These are phyloP conservation scores for Syncephalastrum racemosum DNA, from an alignment of 371 early-diverging fungal species.

Conservation along the genomic window DNA sequence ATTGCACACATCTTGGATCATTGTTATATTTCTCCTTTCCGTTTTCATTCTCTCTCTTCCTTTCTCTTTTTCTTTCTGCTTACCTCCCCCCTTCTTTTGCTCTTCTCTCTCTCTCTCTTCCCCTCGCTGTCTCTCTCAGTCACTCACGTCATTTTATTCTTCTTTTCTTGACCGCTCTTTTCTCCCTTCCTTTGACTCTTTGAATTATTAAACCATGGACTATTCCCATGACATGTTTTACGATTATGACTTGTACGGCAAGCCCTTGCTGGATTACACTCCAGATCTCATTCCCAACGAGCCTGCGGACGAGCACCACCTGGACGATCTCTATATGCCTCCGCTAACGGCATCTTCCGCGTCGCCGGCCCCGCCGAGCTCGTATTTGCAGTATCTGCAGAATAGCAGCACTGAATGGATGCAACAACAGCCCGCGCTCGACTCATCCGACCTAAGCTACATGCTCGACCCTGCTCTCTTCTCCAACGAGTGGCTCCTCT, in stretches of 20 bases:
- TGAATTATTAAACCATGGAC: too few relatives aligned
- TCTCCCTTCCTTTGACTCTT: too few relatives aligned
- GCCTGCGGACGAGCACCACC: constrained; percentile 15
- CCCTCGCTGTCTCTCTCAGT: too few relatives aligned
- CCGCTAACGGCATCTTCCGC: background rate
- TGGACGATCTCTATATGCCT: constrained; percentile 14
- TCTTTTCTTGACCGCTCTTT: too few relatives aligned
- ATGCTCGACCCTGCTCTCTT: too few relatives aligned
- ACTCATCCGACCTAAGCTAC: too few relatives aligned
- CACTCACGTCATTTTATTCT: too few relatives aligned
- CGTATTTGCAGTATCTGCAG: constrained; percentile 18
- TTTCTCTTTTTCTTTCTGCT: constrained; percentile 3
- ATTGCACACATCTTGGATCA: constrained; percentile 1
- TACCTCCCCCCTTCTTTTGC: background rate
- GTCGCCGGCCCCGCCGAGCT: constrained; percentile 12
- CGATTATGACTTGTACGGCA: too few relatives aligned
- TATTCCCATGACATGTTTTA: too few relatives aligned
- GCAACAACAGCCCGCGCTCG: too few relatives aligned
- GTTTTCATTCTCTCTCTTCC: background rate
- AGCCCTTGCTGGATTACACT: constrained; percentile 15
- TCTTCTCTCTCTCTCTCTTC: background rate
- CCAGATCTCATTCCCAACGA: constrained; percentile 15
- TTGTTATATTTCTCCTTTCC: background rate
- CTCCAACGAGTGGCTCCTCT: too few relatives aligned
- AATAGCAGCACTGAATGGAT: too few relatives aligned